phyloP scores from a whole-genome alignment of 192 early-diverging fungal genomes.

The Umbelopsis sp. region DNA sequence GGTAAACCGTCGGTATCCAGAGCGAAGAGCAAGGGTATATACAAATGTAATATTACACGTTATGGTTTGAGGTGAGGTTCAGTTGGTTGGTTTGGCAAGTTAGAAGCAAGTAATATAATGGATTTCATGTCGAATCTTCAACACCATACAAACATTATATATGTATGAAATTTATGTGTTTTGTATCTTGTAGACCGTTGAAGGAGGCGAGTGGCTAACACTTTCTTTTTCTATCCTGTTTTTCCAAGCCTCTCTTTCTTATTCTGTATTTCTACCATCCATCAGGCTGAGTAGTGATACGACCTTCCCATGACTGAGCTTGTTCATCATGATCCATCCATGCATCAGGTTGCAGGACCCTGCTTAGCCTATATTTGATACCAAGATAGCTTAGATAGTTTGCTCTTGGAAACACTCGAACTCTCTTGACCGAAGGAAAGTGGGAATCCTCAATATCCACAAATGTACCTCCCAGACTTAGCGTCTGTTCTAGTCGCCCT shows the following conservation, averaged over 20 bases:
- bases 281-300: constrained; percentile 4
- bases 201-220: no score
- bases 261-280: not conserved
- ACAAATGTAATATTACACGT: not conserved
- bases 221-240: not conserved
- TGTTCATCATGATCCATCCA: constrained; percentile 33
- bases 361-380: constrained; percentile 38
- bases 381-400: constrained; percentile 41
- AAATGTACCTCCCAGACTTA: constrained; percentile 36
- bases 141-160: no score
- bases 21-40: not conserved
- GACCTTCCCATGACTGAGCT: constrained; percentile 22
- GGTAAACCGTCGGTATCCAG: not conserved
- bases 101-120: no score
- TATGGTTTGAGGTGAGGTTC: no score
- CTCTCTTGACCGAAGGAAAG: constrained; percentile 34
- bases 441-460: constrained; percentile 36
- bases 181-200: no score
- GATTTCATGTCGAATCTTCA: no score
- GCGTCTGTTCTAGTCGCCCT: constrained; percentile 33
- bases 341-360: constrained; percentile 42
- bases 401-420: constrained; percentile 36
- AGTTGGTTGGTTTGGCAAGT: no score
- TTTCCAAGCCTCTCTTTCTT: not conserved
- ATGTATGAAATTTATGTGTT: no score